phyloP scores from a whole-genome alignment of 2,329 filamentous ascomycete species.

The Talaromyces marneffei region DNA sequence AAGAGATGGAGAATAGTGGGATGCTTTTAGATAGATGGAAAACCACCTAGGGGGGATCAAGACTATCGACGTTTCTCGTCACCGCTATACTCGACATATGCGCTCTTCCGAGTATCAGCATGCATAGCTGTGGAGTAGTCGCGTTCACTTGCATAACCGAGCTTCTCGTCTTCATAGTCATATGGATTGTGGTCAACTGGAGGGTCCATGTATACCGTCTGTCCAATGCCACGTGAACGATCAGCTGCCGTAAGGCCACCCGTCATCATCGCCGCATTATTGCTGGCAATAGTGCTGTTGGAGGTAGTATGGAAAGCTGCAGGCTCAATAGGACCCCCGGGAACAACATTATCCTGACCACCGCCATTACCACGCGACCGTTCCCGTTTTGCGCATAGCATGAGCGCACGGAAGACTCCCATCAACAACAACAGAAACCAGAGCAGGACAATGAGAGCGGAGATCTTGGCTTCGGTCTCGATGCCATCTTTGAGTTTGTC shows the following conservation, averaged over 20 bases:
- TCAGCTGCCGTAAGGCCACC: background rate
- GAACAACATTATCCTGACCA: slow-evolving; percentile 20
- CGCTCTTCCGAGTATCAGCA: slow-evolving; percentile 25
- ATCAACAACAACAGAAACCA: slow-evolving; percentile 73
- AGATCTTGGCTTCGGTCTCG: slow-evolving; percentile 72
- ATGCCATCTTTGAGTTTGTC: slow-evolving; percentile 62
- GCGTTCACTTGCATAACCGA: slow-evolving; percentile 39
- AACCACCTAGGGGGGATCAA: background rate
- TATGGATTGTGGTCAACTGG: slow-evolving; percentile 12
- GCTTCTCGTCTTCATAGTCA: slow-evolving; percentile 37
- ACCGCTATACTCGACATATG: slow-evolving; percentile 34
- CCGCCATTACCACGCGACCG: slow-evolving; percentile 59
- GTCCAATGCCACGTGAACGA: background rate
- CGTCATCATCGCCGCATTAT: slow-evolving; percentile 1
- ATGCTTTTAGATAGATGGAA: background rate
- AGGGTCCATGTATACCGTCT: background rate
- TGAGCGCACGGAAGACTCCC: slow-evolving; percentile 62
- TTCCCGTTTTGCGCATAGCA: slow-evolving; percentile 55
- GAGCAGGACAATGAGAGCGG: slow-evolving; percentile 64
- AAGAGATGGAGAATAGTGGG: background rate
- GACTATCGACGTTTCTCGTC: slow-evolving; percentile 23
- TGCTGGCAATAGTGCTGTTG: background rate
- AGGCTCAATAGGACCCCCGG: slow-evolving; percentile 6
- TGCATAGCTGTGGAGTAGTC: slow-evolving; percentile 26
- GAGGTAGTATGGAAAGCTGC: background rate